Conservation (phyloP, 2,329 filamentous ascomycete genomes). For the Blastomyces percursus region DNA sequence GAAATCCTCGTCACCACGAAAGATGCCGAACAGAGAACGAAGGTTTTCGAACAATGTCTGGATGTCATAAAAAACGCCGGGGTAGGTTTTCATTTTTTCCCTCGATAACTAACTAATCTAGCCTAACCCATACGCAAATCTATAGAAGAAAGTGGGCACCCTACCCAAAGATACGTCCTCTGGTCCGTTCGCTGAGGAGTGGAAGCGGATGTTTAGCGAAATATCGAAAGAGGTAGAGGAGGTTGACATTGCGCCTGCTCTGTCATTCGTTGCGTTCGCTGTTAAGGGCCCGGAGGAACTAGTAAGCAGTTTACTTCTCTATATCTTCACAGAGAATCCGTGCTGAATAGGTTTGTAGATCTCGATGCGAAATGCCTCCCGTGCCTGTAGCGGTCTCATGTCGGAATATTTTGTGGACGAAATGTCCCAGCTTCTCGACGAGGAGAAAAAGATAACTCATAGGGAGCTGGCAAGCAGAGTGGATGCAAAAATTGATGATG, state of each 20-base stretch:
- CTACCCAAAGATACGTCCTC: slow-evolving; percentile 72
- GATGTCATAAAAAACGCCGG: slow-evolving; percentile 81
- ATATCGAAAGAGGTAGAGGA: slow-evolving; percentile 78
- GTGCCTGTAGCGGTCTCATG: slow-evolving; percentile 89
- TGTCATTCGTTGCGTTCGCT: slow-evolving; percentile 75
- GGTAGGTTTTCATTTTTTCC: slow-evolving; percentile 43
- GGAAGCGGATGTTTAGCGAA: slow-evolving; percentile 72
- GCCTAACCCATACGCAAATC: background rate
- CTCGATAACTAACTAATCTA: background rate
- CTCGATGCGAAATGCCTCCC: slow-evolving; percentile 85
- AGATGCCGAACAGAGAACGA: slow-evolving; percentile 81
- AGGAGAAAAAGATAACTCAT: slow-evolving; percentile 95
- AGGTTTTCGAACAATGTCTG: slow-evolving; percentile 72
- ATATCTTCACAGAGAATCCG: slow-evolving; percentile 5
- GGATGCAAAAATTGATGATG: slow-evolving; percentile 80
- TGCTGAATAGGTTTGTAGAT: slow-evolving; percentile 41
- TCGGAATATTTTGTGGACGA: slow-evolving; percentile 95
- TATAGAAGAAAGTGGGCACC: slow-evolving; percentile 76
- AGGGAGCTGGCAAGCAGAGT: slow-evolving; percentile 76
- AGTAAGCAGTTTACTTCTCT: slow-evolving; percentile 31
- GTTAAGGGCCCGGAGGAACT: slow-evolving; percentile 94
- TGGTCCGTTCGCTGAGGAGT: slow-evolving; percentile 90
- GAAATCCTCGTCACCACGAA: slow-evolving; percentile 89
- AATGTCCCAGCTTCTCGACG: slow-evolving; percentile 91
- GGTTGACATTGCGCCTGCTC: slow-evolving; percentile 69